Percentiles rank a stretch among this genome's conserved stretches.
phyloP scores from a whole-genome alignment of 768 basidiomycete species.

The Hypholoma fasciculare region DNA sequence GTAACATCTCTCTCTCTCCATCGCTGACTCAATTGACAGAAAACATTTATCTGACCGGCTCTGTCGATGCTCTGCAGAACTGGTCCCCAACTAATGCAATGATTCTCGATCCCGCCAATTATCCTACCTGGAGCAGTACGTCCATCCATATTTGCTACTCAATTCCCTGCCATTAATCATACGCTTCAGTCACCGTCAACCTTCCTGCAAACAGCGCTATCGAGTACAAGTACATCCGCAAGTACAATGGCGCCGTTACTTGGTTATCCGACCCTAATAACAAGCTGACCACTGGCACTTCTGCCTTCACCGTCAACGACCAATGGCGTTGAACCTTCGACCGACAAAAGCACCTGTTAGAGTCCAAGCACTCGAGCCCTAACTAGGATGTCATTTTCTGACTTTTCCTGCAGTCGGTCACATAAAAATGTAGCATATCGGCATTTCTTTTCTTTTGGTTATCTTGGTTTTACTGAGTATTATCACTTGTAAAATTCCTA shows the following conservation, averaged over 20 bases:
- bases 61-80: slow-evolving; percentile 49
- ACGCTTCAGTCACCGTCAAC: slow-evolving; percentile 53
- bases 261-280: slow-evolving; percentile 75
- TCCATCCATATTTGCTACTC: slow-evolving; percentile 9
- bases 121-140: slow-evolving; percentile 72
- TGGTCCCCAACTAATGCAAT: slow-evolving; percentile 65
- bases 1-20: neutral
- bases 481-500: too few relatives aligned
- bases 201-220: slow-evolving; percentile 54
- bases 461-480: too few relatives aligned
- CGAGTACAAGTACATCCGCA: slow-evolving; percentile 75
- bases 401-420: too few relatives aligned
- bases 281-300: slow-evolving; percentile 37
- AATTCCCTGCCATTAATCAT: neutral
- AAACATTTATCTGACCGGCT: slow-evolving; percentile 69
- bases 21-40: slow-evolving; percentile 37
- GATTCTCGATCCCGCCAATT: slow-evolving; percentile 50
- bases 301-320: neutral
- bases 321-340: neutral
- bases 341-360: too few relatives aligned
- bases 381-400: too few relatives aligned
- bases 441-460: too few relatives aligned
- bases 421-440: too few relatives aligned
- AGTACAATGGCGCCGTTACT: slow-evolving; percentile 50
- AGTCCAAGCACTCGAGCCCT: too few relatives aligned